phyloP scores from a whole-genome alignment of 345 rosid genomes.

The Jatropha curcas region DNA sequence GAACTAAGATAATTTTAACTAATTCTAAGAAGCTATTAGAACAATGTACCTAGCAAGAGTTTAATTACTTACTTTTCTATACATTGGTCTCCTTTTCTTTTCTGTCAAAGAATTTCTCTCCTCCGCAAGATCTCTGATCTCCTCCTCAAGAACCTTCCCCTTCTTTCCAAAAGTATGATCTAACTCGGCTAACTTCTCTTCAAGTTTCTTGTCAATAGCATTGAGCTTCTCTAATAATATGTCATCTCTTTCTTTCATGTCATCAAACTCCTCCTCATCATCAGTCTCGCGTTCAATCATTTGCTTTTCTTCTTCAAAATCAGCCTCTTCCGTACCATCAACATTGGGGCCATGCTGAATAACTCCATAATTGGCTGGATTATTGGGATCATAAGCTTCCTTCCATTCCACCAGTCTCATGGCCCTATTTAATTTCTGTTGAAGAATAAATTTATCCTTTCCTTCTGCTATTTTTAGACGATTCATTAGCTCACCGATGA shows the following conservation, averaged over 20 bases:
- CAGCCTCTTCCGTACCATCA: conserved; percentile 36
- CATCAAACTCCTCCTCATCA: conserved; percentile 86
- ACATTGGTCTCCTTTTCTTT: conserved; percentile 77
- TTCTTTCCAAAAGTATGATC: conserved; percentile 94
- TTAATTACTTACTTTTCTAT: conserved; percentile 59
- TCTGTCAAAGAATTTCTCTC: conserved; percentile 92
- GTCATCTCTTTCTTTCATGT: conserved; percentile 86
- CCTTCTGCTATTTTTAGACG: conserved; percentile 80
- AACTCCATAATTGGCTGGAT: conserved; percentile 74
- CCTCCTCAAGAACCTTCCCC: conserved; percentile 87
- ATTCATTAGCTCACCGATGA: conserved; percentile 88
- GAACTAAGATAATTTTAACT: neutral
- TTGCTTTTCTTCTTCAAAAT: conserved; percentile 39
- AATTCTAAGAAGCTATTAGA: neutral
- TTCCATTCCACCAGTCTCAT: conserved; percentile 83
- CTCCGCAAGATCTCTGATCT: conserved; percentile 87
- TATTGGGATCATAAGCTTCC: conserved; percentile 87
- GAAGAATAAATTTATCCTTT: conserved; percentile 82
- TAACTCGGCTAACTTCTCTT: conserved; percentile 77
- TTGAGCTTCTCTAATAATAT: conserved; percentile 68
- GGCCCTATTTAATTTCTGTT: conserved; percentile 83
- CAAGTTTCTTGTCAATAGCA: conserved; percentile 79
- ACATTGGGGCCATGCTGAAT: conserved; percentile 46
- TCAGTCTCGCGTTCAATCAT: conserved; percentile 28
- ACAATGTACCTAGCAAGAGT: conserved; percentile 4